Base-by-base conservation (phyloP, 257 asterid species). In the Solanum etuberosum region DNA sequence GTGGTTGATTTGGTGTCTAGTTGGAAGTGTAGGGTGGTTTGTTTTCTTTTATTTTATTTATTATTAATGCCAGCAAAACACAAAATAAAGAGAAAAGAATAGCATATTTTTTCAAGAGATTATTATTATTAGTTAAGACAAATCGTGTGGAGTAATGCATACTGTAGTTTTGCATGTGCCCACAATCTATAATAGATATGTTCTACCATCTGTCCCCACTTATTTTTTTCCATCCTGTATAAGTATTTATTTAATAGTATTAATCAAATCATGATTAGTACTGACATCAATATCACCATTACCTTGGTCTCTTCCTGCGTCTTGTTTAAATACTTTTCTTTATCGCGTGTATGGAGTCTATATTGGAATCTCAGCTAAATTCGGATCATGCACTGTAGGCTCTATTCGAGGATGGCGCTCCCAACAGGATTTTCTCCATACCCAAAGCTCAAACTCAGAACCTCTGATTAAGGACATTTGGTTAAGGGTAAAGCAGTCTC, bases 131-230 rank as follows among this genome's bases (percentile, higher is more conserved):
- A 84, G 70, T 35, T 54, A 43, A 61, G 70, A 83, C 71, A 85
- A 72, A 71, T 83, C 83, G 86, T 87, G 86, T 81, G 87, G 54
- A 34, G 85, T 83, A 87, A 82, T 87, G 80, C 84, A 77, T 18
- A 29, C 43, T n/a, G 83, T 32, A 85, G 88, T 88, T 86, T 84
- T 86, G 88, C 92, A 90, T 92, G 94, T 91, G 92, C 86, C 67
- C 87, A 85, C 70, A 90, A 92, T 92, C 93, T 89, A 91, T 35
- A 90, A 85, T 91, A 90, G 92, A 92, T 91, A 89, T 84, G 90
- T 88, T 73, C 71, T 48, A 13, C 67, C 68, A 77, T 86, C 72
- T 67, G 83, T 87, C 86, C 40, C 85, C 65, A 74, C 80, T 86
- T 83, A 18, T 51, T 48, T 82, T 34, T 34, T 83, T 23, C 32